phyloP scores from a whole-genome alignment of 1,139 yeast genomes.

The Scheffersomyces parashehatae region DNA sequence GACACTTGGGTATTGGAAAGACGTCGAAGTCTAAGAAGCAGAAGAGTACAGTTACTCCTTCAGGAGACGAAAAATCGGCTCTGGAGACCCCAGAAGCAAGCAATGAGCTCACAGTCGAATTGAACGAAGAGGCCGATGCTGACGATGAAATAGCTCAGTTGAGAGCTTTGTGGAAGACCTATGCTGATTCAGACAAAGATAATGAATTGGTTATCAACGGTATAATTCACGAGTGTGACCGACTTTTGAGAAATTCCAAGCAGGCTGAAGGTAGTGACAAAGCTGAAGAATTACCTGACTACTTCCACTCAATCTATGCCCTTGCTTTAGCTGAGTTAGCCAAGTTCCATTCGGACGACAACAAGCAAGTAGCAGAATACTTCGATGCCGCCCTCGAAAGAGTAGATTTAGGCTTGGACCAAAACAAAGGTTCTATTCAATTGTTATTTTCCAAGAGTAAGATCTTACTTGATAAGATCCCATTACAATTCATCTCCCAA shows the following conservation, averaged over 20 bases:
- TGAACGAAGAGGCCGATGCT: constrained; percentile 69
- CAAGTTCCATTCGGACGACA: constrained; percentile 46
- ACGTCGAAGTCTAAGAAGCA: constrained; percentile 54
- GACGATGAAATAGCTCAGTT: constrained; percentile 79
- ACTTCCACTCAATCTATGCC: constrained; percentile 74
- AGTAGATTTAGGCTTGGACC: constrained; percentile 57
- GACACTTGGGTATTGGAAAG: constrained; percentile 83
- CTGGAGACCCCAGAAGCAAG: constrained; percentile 16
- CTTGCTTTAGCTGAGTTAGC: constrained; percentile 71
- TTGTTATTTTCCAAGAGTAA: constrained; percentile 57
- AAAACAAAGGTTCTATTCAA: constrained; percentile 43
- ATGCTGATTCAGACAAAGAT: constrained; percentile 53
- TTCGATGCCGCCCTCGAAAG: constrained; percentile 75
- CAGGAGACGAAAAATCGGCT: constrained; percentile 14
- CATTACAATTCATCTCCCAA: constrained; percentile 55
- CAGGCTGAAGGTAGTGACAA: constrained; percentile 9
- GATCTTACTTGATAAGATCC: constrained; percentile 57
- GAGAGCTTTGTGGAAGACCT: constrained; percentile 68
- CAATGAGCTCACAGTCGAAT: constrained; percentile 63
- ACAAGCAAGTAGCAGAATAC: constrained; percentile 49
- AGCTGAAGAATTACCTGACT: constrained; percentile 47
- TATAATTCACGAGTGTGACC: constrained; percentile 87
- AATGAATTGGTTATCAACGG: constrained; percentile 75
- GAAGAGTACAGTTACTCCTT: constrained; percentile 27
- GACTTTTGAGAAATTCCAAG: constrained; percentile 57